Base-by-base conservation (phyloP, 2,329 filamentous ascomycete species). In the Pseudomassariella vexata region DNA sequence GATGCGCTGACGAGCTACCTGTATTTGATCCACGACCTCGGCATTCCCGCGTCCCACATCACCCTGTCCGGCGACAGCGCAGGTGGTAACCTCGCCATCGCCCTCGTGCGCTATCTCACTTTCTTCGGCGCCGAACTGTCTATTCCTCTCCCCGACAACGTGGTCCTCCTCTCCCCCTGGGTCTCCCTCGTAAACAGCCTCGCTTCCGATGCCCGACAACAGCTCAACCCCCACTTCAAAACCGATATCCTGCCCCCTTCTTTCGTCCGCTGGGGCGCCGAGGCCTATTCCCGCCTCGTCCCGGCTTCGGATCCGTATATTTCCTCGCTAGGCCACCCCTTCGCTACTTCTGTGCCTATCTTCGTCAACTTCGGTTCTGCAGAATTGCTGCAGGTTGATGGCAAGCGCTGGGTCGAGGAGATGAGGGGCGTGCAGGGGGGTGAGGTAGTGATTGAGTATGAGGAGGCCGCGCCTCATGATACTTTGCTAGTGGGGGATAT, bases 391-490 rank as follows among this genome's bases (percentile, higher is more conserved):
- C 52, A 53, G 40, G 37, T 53, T 9, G 57, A 59, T 6, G 51
- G 50, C 7, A 68, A 70, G 18, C 76, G 70, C 50, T 85, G 81
- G 81, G 71, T 82, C 26, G 75, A 39, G 14, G 46, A 49, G 35
- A 53, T 52, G 50, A n/a, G 23, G 5, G 17, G 27, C 2, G 36
- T 46, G 3, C 22, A 38, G 24, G 39, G 42, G 5, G 52, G 50
- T 22, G 24, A 26, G 9, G 15, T 70, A 2, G 53, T 55, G 31
- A 36, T 65, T 9, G 53, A 64, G 40, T 48, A 63, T 3, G 62
- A 64, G 41, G 41, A 57, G 28, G 38, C 48, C 8, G 62, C 55
- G 4, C 57, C 59, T 14, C 68, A 73, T 43, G 70, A 72, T 47
- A 60, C 69, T 6, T 36, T 68, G 12, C 30, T 65, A 2, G 3